phyloP scores from a whole-genome alignment of 139 green algal species.

The Marvania coccoides region DNA sequence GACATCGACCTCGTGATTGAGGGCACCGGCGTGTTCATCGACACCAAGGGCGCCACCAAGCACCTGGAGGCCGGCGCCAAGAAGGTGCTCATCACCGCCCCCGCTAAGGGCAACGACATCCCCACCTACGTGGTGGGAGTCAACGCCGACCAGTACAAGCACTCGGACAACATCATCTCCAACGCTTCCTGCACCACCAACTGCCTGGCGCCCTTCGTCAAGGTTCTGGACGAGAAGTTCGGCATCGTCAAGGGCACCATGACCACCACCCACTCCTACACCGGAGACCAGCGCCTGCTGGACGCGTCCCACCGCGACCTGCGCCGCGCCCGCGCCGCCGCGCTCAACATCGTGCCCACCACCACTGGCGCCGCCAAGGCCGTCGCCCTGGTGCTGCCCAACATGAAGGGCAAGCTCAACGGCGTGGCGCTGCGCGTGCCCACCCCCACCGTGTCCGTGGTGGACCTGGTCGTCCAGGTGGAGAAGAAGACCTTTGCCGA shows the following conservation, averaged over 20 bases:
- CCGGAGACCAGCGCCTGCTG: slow-evolving; percentile 96
- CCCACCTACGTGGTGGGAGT: slow-evolving; percentile 98
- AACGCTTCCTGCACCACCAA: slow-evolving; percentile 99
- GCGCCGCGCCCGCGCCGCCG: slow-evolving; percentile 89
- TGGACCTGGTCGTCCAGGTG: slow-evolving; percentile 95
- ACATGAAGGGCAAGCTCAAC: slow-evolving; percentile 92
- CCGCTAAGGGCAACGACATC: slow-evolving; percentile 95
- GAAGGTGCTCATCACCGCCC: slow-evolving; percentile 99
- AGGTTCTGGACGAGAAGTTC: slow-evolving; percentile 98
- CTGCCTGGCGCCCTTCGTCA: slow-evolving; percentile 99
- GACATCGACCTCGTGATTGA: slow-evolving; percentile 96
- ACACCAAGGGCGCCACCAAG: slow-evolving; percentile 81
- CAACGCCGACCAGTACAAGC: slow-evolving; percentile 88
- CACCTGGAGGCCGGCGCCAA: slow-evolving; percentile 90
- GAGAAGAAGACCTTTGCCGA: slow-evolving; percentile 99
- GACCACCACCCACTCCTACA: slow-evolving; percentile 99
- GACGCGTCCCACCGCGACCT: slow-evolving; percentile 97
- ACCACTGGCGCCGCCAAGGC: slow-evolving; percentile 98
- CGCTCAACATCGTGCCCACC: slow-evolving; percentile 98
- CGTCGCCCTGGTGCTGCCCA: slow-evolving; percentile 90
- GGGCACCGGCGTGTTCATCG: slow-evolving; percentile 93
- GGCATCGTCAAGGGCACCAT: slow-evolving; percentile 99
- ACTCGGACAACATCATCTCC: slow-evolving; percentile 84
- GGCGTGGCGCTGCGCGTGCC: slow-evolving; percentile 98
- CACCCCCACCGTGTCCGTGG: slow-evolving; percentile 96